phyloP scores from a whole-genome alignment of 768 basidiomycete species.

The Termitomyces heimii region DNA sequence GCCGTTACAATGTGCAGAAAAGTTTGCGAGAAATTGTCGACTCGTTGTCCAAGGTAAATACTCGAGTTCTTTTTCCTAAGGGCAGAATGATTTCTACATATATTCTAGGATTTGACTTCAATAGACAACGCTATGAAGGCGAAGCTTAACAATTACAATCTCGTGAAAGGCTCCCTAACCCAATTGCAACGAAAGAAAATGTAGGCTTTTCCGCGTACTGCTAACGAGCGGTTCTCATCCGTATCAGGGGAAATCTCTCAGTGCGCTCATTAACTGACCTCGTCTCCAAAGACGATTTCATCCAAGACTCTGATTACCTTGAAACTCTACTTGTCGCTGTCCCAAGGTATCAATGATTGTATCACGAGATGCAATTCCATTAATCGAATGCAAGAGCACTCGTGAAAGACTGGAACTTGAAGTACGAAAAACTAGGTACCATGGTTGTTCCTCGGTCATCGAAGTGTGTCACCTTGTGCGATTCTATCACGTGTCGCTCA shows the following conservation, averaged over 20 bases:
- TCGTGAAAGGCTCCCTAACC: slow-evolving; percentile 87
- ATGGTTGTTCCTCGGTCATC: slow-evolving; percentile 96
- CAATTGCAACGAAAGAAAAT: slow-evolving; percentile 94
- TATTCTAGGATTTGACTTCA: slow-evolving; percentile 79
- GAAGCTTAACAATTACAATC: slow-evolving; percentile 87
- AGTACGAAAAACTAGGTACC: slow-evolving; percentile 79
- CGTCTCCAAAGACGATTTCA: slow-evolving; percentile 74
- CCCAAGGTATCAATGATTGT: slow-evolving; percentile 62
- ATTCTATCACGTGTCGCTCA: neutral
- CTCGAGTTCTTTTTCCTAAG: neutral
- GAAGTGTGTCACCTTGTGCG: slow-evolving; percentile 43
- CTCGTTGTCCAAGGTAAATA: slow-evolving; percentile 70
- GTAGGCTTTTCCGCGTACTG: slow-evolving; percentile 33
- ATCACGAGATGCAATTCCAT: slow-evolving; percentile 15
- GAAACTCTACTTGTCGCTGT: slow-evolving; percentile 92
- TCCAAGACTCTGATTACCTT: slow-evolving; percentile 88
- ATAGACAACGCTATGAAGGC: slow-evolving; percentile 93
- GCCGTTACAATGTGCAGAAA: slow-evolving; percentile 81
- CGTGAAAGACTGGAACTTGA: slow-evolving; percentile 82
- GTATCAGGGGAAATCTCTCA: slow-evolving; percentile 85
- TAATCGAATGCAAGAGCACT: slow-evolving; percentile 46
- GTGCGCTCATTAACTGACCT: slow-evolving; percentile 82
- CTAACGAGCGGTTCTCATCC: slow-evolving; percentile 7
- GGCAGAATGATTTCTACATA: slow-evolving; percentile 5
- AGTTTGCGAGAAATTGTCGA: slow-evolving; percentile 84